These are phyloP conservation scores for Beauveria sp. DNA, from an alignment of 2,329 filamentous ascomycete genomes.

Conservation along the genomic window DNA sequence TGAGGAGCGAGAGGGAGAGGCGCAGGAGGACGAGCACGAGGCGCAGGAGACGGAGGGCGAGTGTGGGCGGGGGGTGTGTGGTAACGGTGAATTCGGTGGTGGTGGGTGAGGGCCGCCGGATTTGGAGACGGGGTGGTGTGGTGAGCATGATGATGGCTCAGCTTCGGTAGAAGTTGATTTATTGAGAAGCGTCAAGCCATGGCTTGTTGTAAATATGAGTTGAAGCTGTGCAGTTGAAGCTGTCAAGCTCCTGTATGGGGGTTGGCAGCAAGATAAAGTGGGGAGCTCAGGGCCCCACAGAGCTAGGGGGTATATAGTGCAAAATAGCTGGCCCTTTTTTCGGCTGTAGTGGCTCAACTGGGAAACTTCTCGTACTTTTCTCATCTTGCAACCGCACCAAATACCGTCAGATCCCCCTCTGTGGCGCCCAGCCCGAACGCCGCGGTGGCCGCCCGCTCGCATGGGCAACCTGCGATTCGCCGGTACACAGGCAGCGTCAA, in stretches of 20 bases:
- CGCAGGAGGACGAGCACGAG: slow-evolving; percentile 35
- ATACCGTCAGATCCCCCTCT: slow-evolving; percentile 46
- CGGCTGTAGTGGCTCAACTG: slow-evolving; percentile 58
- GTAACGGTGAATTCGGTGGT: slow-evolving; percentile 92
- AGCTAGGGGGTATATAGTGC: slow-evolving; percentile 16
- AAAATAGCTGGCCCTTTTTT: slow-evolving; percentile 10
- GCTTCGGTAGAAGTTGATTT: background rate
- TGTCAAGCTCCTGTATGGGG: background rate
- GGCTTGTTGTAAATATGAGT: background rate
- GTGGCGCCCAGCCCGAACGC: slow-evolving; percentile 62
- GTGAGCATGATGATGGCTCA: slow-evolving; percentile 48
- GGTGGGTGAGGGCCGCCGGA: slow-evolving; percentile 68
- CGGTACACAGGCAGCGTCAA: slow-evolving; percentile 26
- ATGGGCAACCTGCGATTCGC: slow-evolving; percentile 57
- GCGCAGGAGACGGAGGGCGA: slow-evolving; percentile 39
- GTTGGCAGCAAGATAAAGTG: background rate
- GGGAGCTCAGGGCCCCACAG: background rate
- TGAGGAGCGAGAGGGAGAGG: slow-evolving; percentile 32
- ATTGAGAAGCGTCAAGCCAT: background rate
- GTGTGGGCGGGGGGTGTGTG: slow-evolving; percentile 54
- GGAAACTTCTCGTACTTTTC: slow-evolving; percentile 49
- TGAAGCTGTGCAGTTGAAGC: background rate
- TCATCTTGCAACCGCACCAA: slow-evolving; percentile 39
- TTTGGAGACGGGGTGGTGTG: slow-evolving; percentile 50
- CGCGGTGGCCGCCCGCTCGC: slow-evolving; percentile 59